phyloP scores from a whole-genome alignment of 495 filamentous ascomycete species.

The Aspergillus panamensis region DNA sequence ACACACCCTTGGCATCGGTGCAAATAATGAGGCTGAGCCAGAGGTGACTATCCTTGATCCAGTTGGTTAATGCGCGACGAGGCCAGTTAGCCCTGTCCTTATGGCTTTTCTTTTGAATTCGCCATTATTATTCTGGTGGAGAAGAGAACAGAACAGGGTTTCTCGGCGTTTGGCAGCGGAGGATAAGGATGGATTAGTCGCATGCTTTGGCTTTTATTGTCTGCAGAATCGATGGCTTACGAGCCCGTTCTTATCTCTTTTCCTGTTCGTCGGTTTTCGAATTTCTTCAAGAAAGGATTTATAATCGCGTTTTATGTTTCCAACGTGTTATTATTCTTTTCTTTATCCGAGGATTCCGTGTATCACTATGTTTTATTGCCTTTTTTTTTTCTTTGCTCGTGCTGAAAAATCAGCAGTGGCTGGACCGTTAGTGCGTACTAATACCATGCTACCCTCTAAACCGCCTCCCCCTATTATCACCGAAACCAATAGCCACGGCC shows the following conservation, averaged over 20 bases:
- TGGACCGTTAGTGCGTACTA: conserved; percentile 3
- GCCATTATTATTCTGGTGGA: too few relatives aligned
- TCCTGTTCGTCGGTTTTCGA: not conserved
- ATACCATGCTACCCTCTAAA: not conserved
- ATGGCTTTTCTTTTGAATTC: too few relatives aligned
- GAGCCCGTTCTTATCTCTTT: not conserved
- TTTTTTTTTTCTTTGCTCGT: not conserved
- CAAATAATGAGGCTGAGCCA: too few relatives aligned
- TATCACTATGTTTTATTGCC: not conserved
- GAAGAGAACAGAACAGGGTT: too few relatives aligned
- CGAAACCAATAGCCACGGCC: conserved; percentile 40
- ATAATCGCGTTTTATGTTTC: not conserved
- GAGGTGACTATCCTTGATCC: too few relatives aligned
- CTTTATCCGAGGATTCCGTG: not conserved
- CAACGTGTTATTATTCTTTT: not conserved
- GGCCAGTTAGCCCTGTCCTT: too few relatives aligned
- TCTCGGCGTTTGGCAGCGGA: too few relatives aligned
- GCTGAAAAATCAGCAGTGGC: conserved; percentile 3
- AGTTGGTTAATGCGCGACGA: too few relatives aligned
- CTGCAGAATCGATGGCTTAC: not conserved
- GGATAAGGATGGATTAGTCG: not conserved
- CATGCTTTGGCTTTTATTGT: not conserved
- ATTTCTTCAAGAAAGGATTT: not conserved
- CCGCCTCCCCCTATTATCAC: conserved; percentile 11
- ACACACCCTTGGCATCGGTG: too few relatives aligned